These are phyloP conservation scores for Magnaporthales sp. DNA, from an alignment of 2,329 filamentous ascomycete genomes.

Conservation along the genomic window DNA sequence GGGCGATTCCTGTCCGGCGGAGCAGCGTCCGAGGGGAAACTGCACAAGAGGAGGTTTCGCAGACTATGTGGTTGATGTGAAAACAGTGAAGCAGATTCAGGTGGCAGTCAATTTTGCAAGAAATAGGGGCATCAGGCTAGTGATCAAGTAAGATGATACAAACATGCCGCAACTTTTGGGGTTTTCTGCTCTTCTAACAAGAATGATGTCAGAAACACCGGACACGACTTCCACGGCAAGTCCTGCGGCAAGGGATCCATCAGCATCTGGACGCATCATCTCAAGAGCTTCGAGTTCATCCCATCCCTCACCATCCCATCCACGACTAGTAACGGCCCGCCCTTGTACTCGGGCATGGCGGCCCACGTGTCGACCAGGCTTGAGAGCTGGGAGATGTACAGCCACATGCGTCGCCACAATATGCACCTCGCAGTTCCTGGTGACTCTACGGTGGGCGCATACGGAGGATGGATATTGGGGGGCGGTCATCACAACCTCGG, in stretches of 20 bases:
- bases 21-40: slow-evolving; percentile 9
- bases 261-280: slow-evolving; percentile 38
- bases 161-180: background rate
- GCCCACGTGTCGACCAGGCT: slow-evolving; percentile 27
- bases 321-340: slow-evolving; percentile 6
- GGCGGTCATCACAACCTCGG: slow-evolving; percentile 39
- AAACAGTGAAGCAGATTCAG: slow-evolving; percentile 27
- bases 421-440: slow-evolving; percentile 22
- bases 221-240: slow-evolving; percentile 37
- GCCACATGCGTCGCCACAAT: slow-evolving; percentile 18
- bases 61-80: slow-evolving; percentile 28
- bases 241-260: slow-evolving; percentile 36
- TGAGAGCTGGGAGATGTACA: slow-evolving; percentile 23
- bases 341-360: slow-evolving; percentile 23
- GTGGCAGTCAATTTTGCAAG: slow-evolving; percentile 31
- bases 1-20: slow-evolving; percentile 24
- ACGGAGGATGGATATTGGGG: slow-evolving; percentile 41
- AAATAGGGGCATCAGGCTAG: slow-evolving; percentile 26
- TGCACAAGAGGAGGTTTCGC: slow-evolving; percentile 29
- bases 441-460: slow-evolving; percentile 25
- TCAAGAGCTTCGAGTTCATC: slow-evolving; percentile 31
- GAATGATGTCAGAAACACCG: slow-evolving; percentile 24
- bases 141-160: slow-evolving; percentile 20
- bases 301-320: slow-evolving; percentile 17
- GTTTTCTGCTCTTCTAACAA: background rate